phyloP scores from a whole-genome alignment of 371 early-diverging fungal species.

The Mortierella sp. region DNA sequence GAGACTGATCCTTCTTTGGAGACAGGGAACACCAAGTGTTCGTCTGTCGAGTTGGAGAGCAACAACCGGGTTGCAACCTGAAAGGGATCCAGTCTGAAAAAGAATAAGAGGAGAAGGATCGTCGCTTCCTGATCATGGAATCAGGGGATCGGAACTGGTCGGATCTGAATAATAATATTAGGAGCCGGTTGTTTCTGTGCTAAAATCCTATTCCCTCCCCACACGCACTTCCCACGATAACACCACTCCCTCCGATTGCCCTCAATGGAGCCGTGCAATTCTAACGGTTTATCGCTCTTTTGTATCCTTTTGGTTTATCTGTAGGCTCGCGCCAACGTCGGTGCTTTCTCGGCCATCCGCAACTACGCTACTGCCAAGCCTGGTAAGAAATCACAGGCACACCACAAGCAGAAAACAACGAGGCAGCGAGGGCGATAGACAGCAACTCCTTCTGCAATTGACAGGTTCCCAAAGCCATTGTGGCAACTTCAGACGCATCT shows the following conservation, averaged over 20 bases:
- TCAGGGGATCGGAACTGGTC: slow-evolving; percentile 35
- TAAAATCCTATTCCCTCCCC: neutral
- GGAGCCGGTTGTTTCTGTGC: neutral
- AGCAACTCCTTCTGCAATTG: neutral
- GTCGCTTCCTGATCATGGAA: neutral
- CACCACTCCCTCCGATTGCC: neutral
- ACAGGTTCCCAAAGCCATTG: too few species aligned
- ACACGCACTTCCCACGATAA: neutral
- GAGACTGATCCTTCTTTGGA: neutral
- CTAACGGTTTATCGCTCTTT: neutral
- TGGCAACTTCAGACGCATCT: neutral
- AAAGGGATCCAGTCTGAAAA: neutral
- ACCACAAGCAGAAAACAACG: neutral
- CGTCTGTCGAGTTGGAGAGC: neutral
- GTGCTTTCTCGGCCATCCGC: slow-evolving; percentile 67
- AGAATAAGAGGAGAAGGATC: neutral
- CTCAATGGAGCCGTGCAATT: neutral
- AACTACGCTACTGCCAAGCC: slow-evolving; percentile 74
- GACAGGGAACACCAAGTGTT: neutral
- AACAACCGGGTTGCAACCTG: neutral
- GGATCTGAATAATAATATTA: slow-evolving; percentile 28
- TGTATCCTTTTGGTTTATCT: neutral
- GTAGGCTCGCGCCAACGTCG: slow-evolving; percentile 71
- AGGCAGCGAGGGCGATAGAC: neutral
- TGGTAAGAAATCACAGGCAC: slow-evolving; percentile 24